Percentiles rank a stretch among this genome's conserved stretches.
Evolutionary conservation across 106 monocot genomes (phyloP).

Genomic region (Xerophyta viscosa): DNA sequence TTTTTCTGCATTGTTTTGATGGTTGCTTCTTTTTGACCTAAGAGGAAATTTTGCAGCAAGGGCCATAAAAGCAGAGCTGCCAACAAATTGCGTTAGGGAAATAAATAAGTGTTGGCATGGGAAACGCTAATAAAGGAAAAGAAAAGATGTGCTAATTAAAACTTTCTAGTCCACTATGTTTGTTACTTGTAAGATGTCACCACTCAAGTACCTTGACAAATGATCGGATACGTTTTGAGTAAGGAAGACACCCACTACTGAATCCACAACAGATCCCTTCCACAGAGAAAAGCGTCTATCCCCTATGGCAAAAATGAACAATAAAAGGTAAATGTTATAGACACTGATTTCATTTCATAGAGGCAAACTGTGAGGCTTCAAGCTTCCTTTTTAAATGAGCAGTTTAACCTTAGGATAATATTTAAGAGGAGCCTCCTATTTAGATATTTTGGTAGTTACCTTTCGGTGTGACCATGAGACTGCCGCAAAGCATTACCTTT

Average conservation of each 20-base stretch:
- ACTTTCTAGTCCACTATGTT: not conserved
- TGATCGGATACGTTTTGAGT: slow-evolving; percentile 82
- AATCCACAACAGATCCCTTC: slow-evolving; percentile 82
- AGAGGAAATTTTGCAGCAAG: slow-evolving; percentile 74
- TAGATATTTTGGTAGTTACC: no score
- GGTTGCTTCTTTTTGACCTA: slow-evolving; percentile 6
- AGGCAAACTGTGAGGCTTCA: not conserved
- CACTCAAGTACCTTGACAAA: slow-evolving; percentile 50
- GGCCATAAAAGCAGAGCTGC: slow-evolving; percentile 92
- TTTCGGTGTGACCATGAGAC: no score
- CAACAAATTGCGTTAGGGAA: slow-evolving; percentile 7
- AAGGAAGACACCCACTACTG: slow-evolving; percentile 75
- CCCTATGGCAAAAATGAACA: slow-evolving; percentile 18
- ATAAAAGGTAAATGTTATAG: not conserved
- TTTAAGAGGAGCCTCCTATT: no score
- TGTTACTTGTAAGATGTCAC: no score
- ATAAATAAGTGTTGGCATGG: not conserved
- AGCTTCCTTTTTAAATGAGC: no score
- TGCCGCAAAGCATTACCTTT: no score
- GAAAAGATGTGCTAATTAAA: not conserved
- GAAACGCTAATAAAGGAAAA: not conserved
- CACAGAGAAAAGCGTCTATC: slow-evolving; percentile 62
- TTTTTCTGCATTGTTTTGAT: slow-evolving; percentile 10
- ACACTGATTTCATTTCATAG: not conserved
- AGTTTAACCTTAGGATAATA: no score